Evolutionary conservation across 202 grass and related monocot genomes (phyloP), one percentile per base, ranked within the genome.

Genomic region (Dendrocalamus latiflorus): DNA sequence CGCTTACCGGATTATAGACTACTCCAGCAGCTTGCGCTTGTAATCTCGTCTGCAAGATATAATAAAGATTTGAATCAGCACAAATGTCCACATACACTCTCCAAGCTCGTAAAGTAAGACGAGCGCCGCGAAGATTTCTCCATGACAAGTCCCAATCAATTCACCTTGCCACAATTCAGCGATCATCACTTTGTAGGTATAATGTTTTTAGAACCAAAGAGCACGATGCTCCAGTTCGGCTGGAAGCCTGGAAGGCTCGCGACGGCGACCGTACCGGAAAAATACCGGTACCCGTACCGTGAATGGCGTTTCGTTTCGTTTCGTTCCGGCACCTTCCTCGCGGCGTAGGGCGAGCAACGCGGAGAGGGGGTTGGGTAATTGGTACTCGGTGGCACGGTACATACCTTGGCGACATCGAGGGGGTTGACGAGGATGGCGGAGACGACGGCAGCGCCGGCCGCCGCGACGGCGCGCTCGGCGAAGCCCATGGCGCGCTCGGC

Each of bases 11-110:
- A 61, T 91, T 90, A 76, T 98, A 95, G 17, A 89, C 75, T 20
- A 98, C 90, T 86, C 95, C 95, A 83, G 92, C 95, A 60, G 92
- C 95, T 70, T 98, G 95, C 5, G 92, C 95, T 89, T 98, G 95
- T 78, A 98, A 93, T 70, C 95, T 93, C 33, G 95, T 98, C 95
- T 98, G 86, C 38, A 85, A 75, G 11, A 78, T 17, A 73, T 76
- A 64, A 64, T 9, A 62, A 28, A 13, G 16, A 39, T 1, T 21
- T 34, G 10, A 30, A 63, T 81, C 49, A 80, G 25, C 39, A 42
- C 25, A 44, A 20, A 43, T 44, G 1, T 25, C 22, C 15, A 18
- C n/a, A 25, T 4, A 53, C 12, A 22, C n/a, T n/a, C 30, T n/a
- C 81, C 5, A 69, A 43, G 4, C 0, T 36, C 36, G 1, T 12